Evolutionary conservation across 2,329 filamentous ascomycete genomes (phyloP).

Genomic region (Fonsecaea monophora): DNA sequence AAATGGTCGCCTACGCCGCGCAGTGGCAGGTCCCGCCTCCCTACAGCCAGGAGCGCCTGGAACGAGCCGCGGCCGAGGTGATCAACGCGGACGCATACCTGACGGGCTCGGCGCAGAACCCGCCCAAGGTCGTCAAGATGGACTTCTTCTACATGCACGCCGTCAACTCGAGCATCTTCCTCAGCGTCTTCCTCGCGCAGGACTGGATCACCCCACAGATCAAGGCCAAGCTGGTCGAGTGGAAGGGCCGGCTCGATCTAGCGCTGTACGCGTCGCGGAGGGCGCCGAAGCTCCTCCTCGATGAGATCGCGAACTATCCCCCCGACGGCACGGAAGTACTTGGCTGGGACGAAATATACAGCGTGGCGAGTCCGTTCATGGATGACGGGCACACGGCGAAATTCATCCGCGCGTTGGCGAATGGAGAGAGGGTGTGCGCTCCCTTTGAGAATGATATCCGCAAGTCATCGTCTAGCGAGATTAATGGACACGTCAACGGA

Average conservation of each 20-base stretch:
- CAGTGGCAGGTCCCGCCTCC: background rate
- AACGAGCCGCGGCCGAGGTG: constrained; percentile 11
- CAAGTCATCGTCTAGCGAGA: background rate
- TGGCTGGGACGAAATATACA: constrained; percentile 4
- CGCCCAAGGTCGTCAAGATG: constrained; percentile 12
- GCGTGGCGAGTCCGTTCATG: background rate
- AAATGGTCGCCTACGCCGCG: constrained; percentile 9
- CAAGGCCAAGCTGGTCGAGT: constrained; percentile 13
- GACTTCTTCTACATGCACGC: constrained; percentile 24
- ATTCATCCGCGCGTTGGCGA: constrained; percentile 17
- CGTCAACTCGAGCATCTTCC: constrained; percentile 9
- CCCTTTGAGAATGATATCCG: background rate
- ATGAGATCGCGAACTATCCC: constrained; percentile 4
- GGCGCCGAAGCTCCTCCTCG: constrained; percentile 5
- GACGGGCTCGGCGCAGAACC: constrained; percentile 7
- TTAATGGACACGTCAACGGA: background rate
- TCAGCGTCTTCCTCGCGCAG: constrained; percentile 11
- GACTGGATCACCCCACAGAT: background rate
- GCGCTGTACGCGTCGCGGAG: constrained; percentile 11
- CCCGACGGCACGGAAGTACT: background rate
- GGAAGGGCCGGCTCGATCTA: constrained; percentile 15
- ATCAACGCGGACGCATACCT: constrained; percentile 18
- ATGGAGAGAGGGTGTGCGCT: constrained; percentile 9
- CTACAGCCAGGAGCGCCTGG: background rate
- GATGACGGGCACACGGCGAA: constrained; percentile 17